phyloP scores from a whole-genome alignment of 202 grass and related monocot species.

The Cymbopogon flexuosus region DNA sequence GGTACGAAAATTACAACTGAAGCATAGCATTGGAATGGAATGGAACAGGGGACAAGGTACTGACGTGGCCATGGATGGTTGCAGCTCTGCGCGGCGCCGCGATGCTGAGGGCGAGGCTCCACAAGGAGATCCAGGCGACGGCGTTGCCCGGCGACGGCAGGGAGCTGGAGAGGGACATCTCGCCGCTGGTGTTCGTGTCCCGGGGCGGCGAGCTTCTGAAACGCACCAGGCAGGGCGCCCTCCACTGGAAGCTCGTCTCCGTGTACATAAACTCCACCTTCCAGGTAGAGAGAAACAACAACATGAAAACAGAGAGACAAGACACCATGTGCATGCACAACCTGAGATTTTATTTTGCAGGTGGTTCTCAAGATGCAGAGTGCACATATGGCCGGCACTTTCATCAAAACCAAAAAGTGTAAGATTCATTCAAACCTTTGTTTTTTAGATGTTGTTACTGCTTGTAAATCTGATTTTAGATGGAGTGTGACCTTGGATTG shows the following conservation, averaged over 20 bases:
- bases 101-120: conserved; percentile 76
- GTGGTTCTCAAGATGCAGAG: conserved; percentile 88
- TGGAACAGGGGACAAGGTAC: too few relatives aligned
- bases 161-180: conserved; percentile 44
- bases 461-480: too few relatives aligned
- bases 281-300: conserved; percentile 41
- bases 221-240: conserved; percentile 84
- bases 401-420: conserved; percentile 91
- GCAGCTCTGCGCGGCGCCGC: conserved; percentile 70
- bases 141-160: conserved; percentile 43
- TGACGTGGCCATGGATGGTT: neutral
- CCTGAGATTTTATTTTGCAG: conserved; percentile 8
- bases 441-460: neutral
- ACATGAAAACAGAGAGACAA: too few relatives aligned
- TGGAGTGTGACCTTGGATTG: neutral
- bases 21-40: too few relatives aligned
- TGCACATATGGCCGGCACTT: conserved; percentile 79
- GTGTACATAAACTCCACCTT: conserved; percentile 59
- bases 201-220: conserved; percentile 87
- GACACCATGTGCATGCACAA: too few relatives aligned
- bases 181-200: conserved; percentile 65
- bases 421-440: conserved; percentile 14
- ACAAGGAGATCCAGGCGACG: conserved; percentile 64
- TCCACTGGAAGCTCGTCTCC: conserved; percentile 93
- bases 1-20: conserved; percentile 17